Conservation (phyloP, 768 basidiomycete species). For the Mycena venus region DNA sequence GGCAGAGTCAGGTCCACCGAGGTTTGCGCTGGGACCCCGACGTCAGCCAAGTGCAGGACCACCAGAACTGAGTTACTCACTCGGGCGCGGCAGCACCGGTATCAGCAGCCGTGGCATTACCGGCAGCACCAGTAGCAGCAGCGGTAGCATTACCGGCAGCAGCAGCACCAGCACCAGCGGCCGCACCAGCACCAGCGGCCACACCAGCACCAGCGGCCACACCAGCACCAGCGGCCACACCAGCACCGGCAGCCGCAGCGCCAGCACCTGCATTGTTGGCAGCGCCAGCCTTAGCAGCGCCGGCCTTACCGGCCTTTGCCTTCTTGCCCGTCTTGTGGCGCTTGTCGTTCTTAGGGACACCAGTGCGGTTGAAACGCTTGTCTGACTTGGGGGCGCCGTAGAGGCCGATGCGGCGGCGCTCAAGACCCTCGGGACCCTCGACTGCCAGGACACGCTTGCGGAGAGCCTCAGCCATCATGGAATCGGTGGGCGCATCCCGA, state of each 20-base stretch:
- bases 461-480: conserved; percentile 61
- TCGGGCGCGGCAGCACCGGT: not conserved
- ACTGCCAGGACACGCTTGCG: conserved; percentile 61
- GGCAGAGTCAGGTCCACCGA: conserved; percentile 35
- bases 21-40: not conserved
- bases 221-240: conserved; percentile 16
- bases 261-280: conserved; percentile 44
- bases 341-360: conserved; percentile 35
- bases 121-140: conserved; percentile 14
- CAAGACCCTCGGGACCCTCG: conserved; percentile 48
- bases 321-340: conserved; percentile 11
- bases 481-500: conserved; percentile 61
- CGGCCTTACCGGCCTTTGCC: conserved; percentile 17
- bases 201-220: conserved; percentile 14
- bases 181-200: conserved; percentile 7
- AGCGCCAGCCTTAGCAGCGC: conserved; percentile 24
- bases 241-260: conserved; percentile 31
- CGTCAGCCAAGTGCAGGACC: not conserved
- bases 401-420: conserved; percentile 27
- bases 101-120: conserved; percentile 21
- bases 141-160: conserved; percentile 19
- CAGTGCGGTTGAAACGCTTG: conserved; percentile 53
- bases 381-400: conserved; percentile 2
- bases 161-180: conserved; percentile 20
- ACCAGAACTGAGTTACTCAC: not conserved